Evolutionary conservation across 2,329 filamentous ascomycete species (phyloP).

Genomic region (Calonectria pauciramosa): DNA sequence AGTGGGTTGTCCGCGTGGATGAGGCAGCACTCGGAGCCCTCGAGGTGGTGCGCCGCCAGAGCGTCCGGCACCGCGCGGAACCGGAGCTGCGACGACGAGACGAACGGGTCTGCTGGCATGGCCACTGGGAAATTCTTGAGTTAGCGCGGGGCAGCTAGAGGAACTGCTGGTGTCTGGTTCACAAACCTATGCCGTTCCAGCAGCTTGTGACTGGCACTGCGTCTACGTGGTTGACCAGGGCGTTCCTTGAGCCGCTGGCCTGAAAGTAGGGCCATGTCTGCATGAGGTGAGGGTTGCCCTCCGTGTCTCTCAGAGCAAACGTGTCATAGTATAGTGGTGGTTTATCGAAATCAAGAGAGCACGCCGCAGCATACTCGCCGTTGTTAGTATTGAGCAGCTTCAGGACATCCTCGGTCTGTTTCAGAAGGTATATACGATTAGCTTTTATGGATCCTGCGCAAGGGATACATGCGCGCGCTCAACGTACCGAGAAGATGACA

Average conservation of each 20-base stretch:
- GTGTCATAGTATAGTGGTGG: conserved; percentile 72
- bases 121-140: conserved; percentile 50
- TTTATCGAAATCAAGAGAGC: conserved; percentile 71
- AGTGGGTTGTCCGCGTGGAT: conserved; percentile 80
- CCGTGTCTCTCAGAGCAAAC: conserved; percentile 70
- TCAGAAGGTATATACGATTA: conserved; percentile 7
- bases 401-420: conserved; percentile 67
- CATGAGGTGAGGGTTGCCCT: conserved; percentile 65
- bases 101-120: conserved; percentile 70
- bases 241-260: conserved; percentile 63
- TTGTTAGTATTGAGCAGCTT: conserved; percentile 69
- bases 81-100: conserved; percentile 59
- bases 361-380: conserved; percentile 73
- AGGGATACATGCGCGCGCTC: neutral
- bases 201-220: conserved; percentile 62
- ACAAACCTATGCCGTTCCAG: conserved; percentile 60
- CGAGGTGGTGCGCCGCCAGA: conserved; percentile 73
- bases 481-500: conserved; percentile 70
- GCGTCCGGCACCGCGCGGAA: conserved; percentile 76
- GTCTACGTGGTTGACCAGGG: conserved; percentile 62
- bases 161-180: neutral
- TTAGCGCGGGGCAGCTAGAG: conserved; percentile 7
- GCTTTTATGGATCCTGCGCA: neutral
- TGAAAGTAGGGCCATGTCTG: conserved; percentile 73
- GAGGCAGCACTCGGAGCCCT: conserved; percentile 85